Percentiles rank a stretch among this genome's conserved stretches.
phyloP scores from a whole-genome alignment of 1,284 basidiomycete species.

The Austroboletus niveus region DNA sequence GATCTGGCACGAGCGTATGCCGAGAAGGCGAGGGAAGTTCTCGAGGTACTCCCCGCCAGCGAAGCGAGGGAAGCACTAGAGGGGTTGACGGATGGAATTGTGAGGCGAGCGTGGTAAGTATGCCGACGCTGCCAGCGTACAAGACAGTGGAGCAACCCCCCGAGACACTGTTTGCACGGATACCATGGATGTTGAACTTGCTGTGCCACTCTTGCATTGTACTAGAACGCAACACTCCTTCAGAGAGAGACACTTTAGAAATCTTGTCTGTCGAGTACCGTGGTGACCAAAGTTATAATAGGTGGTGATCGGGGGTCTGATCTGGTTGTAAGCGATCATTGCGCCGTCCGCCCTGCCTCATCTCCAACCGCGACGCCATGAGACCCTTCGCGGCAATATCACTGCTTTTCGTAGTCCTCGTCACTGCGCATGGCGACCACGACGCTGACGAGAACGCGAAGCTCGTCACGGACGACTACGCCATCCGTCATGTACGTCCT shows the following conservation, averaged over 20 bases:
- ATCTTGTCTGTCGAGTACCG: background rate
- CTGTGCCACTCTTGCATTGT: background rate
- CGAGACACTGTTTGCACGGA: conserved; percentile 4
- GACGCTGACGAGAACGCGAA: conserved; percentile 22
- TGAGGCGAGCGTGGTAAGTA: conserved; percentile 36
- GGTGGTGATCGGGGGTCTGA: conserved; percentile 10
- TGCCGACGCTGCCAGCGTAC: background rate
- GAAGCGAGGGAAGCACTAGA: conserved; percentile 77
- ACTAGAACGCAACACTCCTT: background rate
- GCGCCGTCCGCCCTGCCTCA: background rate
- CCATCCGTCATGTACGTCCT: conserved; percentile 50
- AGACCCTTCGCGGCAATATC: conserved; percentile 20
- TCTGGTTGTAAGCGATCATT: background rate
- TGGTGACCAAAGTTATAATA: too few relatives aligned
- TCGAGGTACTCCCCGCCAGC: conserved; percentile 78
- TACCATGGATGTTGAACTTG: conserved; percentile 4
- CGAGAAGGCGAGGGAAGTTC: conserved; percentile 69
- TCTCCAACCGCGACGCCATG: conserved; percentile 14
- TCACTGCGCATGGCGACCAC: conserved; percentile 33
- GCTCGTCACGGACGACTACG: conserved; percentile 38
- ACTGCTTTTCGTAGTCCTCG: conserved; percentile 23
- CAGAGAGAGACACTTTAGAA: background rate
- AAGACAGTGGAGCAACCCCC: too few relatives aligned
- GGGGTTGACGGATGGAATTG: conserved; percentile 59
- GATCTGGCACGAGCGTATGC: conserved; percentile 80